Conservation (phyloP, 1,139 yeast genomes). For the Blastobotrys persicus region DNA sequence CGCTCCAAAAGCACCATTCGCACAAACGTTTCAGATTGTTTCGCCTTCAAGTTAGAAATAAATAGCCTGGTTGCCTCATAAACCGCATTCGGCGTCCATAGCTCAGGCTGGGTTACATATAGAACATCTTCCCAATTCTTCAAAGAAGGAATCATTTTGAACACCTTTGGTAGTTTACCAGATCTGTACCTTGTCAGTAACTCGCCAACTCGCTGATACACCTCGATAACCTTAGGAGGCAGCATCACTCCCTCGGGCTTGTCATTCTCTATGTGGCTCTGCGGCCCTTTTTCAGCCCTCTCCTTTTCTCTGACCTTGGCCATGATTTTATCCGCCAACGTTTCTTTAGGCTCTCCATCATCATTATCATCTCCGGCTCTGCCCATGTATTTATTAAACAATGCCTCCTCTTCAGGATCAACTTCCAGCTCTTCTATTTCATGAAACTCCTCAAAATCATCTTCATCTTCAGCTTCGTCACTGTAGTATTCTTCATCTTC, state of each 20-base stretch:
- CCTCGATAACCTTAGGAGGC: constrained; percentile 95
- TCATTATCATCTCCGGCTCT: constrained; percentile 54
- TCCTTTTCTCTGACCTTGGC: constrained; percentile 82
- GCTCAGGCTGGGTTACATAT: constrained; percentile 85
- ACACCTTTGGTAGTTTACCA: constrained; percentile 91
- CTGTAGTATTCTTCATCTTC: constrained; percentile 42
- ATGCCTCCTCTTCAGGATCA: constrained; percentile 42
- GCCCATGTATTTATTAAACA: constrained; percentile 40
- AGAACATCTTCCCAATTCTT: constrained; percentile 94
- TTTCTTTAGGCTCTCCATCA: constrained; percentile 50
- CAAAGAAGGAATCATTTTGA: constrained; percentile 89
- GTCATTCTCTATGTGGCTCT: constrained; percentile 26
- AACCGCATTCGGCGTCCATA: constrained; percentile 96
- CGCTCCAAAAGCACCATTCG: constrained; percentile 74
- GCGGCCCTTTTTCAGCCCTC: constrained; percentile 26
- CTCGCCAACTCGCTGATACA: constrained; percentile 87
- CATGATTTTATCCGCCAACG: constrained; percentile 88
- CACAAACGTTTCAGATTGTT: constrained; percentile 84
- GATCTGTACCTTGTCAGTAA: constrained; percentile 89
- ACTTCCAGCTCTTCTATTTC: constrained; percentile 51
- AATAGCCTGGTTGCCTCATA: constrained; percentile 94
- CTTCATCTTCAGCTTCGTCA: constrained; percentile 42
- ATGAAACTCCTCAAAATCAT: constrained; percentile 50
- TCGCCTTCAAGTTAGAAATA: constrained; percentile 83
- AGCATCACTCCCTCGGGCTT: constrained; percentile 57